Percentiles rank a stretch among this genome's conserved stretches.
Evolutionary conservation across 148 eudicot genomes (phyloP).

Genomic region (Persicaria tinctoria): DNA sequence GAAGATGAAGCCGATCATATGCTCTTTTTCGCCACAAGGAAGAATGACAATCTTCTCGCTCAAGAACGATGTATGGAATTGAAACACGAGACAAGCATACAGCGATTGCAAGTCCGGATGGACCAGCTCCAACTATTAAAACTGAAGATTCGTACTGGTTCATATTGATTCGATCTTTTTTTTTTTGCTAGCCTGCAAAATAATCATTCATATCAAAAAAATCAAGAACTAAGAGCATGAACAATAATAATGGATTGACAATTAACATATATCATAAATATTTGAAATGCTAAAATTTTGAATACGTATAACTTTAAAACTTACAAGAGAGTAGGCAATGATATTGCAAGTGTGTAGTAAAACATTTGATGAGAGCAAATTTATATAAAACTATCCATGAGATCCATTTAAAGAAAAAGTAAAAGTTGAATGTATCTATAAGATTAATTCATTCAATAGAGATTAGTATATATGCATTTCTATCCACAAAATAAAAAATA

Average conservation of each 20-base stretch:
- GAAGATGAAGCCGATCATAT: too few relatives aligned
- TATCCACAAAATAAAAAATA: too few relatives aligned
- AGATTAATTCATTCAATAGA: background rate
- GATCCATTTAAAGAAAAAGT: background rate
- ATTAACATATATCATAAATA: background rate
- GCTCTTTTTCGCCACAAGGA: too few relatives aligned
- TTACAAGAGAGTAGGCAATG: background rate
- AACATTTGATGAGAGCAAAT: background rate
- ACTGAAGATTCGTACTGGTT: conserved; percentile 16
- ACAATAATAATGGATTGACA: background rate
- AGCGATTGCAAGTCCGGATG: conserved; percentile 31
- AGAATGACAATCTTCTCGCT: conserved; percentile 42
- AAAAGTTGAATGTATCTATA: background rate
- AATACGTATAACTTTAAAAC: background rate
- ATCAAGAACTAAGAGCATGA: background rate
- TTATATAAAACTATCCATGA: background rate
- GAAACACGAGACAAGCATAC: conserved; percentile 24
- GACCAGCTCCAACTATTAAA: conserved; percentile 38
- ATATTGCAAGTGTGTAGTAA: background rate
- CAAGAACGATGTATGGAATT: conserved; percentile 35
- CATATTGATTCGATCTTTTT: background rate
- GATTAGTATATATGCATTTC: background rate
- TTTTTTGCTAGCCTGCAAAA: background rate
- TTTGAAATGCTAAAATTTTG: background rate
- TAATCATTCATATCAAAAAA: too few relatives aligned